Conservation (phyloP, 495 filamentous ascomycete genomes). For the Penicillium tannophilum region DNA sequence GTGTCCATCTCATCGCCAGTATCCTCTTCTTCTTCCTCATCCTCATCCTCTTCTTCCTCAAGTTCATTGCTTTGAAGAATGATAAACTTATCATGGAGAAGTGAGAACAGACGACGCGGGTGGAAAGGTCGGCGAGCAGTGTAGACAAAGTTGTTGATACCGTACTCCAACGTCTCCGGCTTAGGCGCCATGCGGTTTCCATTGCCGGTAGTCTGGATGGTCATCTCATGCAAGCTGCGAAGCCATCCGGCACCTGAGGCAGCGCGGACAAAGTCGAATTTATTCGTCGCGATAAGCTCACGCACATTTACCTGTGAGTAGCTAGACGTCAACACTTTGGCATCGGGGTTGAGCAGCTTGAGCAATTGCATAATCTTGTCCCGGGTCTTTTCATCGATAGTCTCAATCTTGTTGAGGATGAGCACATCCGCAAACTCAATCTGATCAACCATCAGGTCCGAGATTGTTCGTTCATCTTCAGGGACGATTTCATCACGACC, state of each 20-base stretch:
- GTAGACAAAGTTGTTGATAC: slow-evolving; percentile 60
- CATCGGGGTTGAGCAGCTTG: slow-evolving; percentile 51
- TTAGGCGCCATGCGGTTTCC: slow-evolving; percentile 50
- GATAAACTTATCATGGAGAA: slow-evolving; percentile 58
- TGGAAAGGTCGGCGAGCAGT: slow-evolving; percentile 55
- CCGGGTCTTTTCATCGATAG: slow-evolving; percentile 38
- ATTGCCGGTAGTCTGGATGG: slow-evolving; percentile 39
- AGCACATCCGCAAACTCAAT: slow-evolving; percentile 65
- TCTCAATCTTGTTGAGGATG: slow-evolving; percentile 58
- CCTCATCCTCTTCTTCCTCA: slow-evolving; percentile 33
- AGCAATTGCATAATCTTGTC: slow-evolving; percentile 47
- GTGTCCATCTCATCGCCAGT: slow-evolving; percentile 41
- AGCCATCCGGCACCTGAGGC: slow-evolving; percentile 51
- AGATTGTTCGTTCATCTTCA: slow-evolving; percentile 62
- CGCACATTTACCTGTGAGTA: slow-evolving; percentile 51
- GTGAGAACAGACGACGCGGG: slow-evolving; percentile 48
- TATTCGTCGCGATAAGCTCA: slow-evolving; percentile 53
- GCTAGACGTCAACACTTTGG: slow-evolving; percentile 49
- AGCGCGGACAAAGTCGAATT: slow-evolving; percentile 48
- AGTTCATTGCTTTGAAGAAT: slow-evolving; percentile 48
- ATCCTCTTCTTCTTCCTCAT: slow-evolving; percentile 39
- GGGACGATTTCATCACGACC: slow-evolving; percentile 42
- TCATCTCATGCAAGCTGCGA: slow-evolving; percentile 55
- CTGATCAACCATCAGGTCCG: slow-evolving; percentile 62
- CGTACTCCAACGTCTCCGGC: slow-evolving; percentile 59